Evolutionary conservation across 2,329 filamentous ascomycete genomes (phyloP).

Genomic region (Claviceps arundinis): DNA sequence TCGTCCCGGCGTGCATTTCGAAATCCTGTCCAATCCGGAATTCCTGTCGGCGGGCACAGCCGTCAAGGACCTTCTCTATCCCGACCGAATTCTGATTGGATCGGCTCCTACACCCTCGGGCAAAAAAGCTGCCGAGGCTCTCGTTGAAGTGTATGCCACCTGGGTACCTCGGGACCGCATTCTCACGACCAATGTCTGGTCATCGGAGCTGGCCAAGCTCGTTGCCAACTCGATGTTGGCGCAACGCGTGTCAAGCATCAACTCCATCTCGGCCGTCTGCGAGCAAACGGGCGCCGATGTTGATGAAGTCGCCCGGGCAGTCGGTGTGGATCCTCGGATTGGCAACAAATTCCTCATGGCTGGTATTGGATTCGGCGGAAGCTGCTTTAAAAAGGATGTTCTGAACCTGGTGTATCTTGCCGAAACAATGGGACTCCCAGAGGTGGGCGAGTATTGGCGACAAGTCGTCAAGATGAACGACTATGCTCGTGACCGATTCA

Average conservation of each 20-base stretch:
- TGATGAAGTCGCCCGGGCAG: slow-evolving; percentile 53
- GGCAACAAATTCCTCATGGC: slow-evolving; percentile 62
- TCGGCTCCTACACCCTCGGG: slow-evolving; percentile 48
- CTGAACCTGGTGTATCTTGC: slow-evolving; percentile 61
- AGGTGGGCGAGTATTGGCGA: slow-evolving; percentile 65
- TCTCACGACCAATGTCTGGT: slow-evolving; percentile 61
- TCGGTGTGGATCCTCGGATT: slow-evolving; percentile 59
- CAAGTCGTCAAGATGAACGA: slow-evolving; percentile 66
- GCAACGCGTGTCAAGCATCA: slow-evolving; percentile 70
- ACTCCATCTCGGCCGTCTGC: slow-evolving; percentile 68
- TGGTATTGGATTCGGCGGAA: slow-evolving; percentile 65
- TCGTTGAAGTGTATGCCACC: slow-evolving; percentile 52
- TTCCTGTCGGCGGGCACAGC: slow-evolving; percentile 70
- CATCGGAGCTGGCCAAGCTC: slow-evolving; percentile 66
- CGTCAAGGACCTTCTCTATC: slow-evolving; percentile 54
- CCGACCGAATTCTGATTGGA: slow-evolving; percentile 65
- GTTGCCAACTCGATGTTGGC: slow-evolving; percentile 71
- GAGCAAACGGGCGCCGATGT: slow-evolving; percentile 64
- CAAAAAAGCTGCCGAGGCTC: slow-evolving; percentile 45
- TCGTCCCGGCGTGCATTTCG: slow-evolving; percentile 52
- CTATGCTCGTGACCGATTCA: slow-evolving; percentile 57
- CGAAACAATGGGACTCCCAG: slow-evolving; percentile 52
- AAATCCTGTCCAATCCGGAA: slow-evolving; percentile 70
- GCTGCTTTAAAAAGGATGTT: slow-evolving; percentile 73
- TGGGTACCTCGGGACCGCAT: slow-evolving; percentile 60